Evolutionary conservation across 768 basidiomycete species (phyloP).

Genomic region (Auricularia cornea): DNA sequence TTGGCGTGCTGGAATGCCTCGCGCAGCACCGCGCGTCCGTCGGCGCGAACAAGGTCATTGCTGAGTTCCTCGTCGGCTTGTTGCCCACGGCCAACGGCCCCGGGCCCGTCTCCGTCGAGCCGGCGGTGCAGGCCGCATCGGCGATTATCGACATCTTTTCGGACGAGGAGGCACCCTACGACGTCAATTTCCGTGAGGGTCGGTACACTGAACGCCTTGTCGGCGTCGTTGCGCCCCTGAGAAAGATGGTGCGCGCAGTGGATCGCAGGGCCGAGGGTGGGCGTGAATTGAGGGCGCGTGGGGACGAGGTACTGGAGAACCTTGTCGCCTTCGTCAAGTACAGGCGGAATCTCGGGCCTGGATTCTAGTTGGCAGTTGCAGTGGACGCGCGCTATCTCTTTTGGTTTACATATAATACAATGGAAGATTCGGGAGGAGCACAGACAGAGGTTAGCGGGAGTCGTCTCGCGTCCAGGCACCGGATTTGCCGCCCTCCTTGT

Average conservation of each 20-base stretch:
- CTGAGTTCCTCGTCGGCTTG: constrained; percentile 57
- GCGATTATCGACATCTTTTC: constrained; percentile 90
- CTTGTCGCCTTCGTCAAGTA: constrained; percentile 70
- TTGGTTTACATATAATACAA: no score
- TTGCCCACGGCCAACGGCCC: constrained; percentile 37
- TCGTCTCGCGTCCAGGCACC: constrained; percentile 38
- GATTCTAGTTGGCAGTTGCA: neutral
- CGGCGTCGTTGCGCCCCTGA: constrained; percentile 53
- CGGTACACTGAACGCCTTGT: constrained; percentile 46
- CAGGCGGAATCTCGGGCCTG: constrained; percentile 40
- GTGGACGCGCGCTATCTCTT: no score
- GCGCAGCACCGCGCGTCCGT: constrained; percentile 60
- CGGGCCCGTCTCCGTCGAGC: constrained; percentile 48
- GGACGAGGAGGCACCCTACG: constrained; percentile 74
- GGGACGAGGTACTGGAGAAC: constrained; percentile 72
- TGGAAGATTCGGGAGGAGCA: no score
- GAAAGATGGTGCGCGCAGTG: constrained; percentile 52
- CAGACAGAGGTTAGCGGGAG: neutral
- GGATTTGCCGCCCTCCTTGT: constrained; percentile 68
- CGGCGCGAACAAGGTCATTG: constrained; percentile 61
- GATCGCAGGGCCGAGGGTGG: constrained; percentile 62
- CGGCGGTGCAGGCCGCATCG: constrained; percentile 68
- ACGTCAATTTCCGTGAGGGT: constrained; percentile 67
- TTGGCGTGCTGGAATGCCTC: constrained; percentile 79
- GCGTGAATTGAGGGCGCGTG: constrained; percentile 53